Evolutionary conservation across 345 rosid species (phyloP).

Genomic region (Trapa bicornis): DNA sequence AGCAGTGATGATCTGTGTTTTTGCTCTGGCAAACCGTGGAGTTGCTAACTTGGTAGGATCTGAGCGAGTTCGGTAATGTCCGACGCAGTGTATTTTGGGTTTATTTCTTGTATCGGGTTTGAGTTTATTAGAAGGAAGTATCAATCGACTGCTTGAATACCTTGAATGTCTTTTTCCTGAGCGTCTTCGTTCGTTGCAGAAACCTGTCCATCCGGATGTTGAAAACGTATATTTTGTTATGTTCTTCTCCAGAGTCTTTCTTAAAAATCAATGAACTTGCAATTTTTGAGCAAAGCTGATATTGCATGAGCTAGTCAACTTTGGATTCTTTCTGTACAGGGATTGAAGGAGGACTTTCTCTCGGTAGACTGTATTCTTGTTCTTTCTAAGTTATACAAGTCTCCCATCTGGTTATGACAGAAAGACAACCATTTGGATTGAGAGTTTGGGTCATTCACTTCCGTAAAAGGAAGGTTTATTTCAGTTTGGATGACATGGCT

Average conservation of each 20-base stretch:
- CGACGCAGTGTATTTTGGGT: background rate
- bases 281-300: no score
- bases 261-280: no score
- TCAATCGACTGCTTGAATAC: background rate
- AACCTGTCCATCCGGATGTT: no score
- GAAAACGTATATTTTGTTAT: no score
- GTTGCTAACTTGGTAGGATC: background rate
- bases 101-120: background rate
- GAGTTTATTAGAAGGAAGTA: background rate
- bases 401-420: background rate
- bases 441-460: background rate
- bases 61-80: background rate
- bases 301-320: no score
- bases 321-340: no score
- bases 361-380: background rate
- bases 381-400: background rate
- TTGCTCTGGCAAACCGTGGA: background rate
- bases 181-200: background rate
- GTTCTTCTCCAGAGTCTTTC: no score
- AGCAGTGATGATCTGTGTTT: background rate
- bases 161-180: background rate
- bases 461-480: background rate
- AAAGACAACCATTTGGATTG: background rate
- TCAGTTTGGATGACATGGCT: conserved; percentile 8
- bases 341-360: background rate